Evolutionary conservation across 2,329 filamentous ascomycete species (phyloP), one percentile per base, ranked within the genome.

Genomic region (Hymenoscyphus salicellus): DNA sequence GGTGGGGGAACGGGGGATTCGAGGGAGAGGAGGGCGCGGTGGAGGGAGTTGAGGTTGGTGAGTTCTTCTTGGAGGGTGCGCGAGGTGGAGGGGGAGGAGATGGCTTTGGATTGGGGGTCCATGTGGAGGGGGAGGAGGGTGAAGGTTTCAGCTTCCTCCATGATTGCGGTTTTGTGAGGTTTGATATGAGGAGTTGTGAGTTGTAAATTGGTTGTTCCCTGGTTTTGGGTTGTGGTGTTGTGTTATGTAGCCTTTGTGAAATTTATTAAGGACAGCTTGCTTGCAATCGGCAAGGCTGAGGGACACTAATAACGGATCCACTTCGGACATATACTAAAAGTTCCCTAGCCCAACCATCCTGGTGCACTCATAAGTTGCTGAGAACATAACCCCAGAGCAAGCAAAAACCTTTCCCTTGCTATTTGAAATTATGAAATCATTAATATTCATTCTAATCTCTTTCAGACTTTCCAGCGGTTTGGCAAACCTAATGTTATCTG

Each of bases 101-200:
- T 83, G 72, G 88, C 82, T 81, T 97, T 96, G 74, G 89, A 89
- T 70, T 87, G 78, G n/a, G 91, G 86, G 81, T 97, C 90, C 77
- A 98, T 85, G 68, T 86, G 82, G 61, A 99, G 82, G 43, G 92
- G 91, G 75, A 96, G 88, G 72, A 92, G 86, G 71, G 88, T 91
- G 84, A 94, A 98, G 72, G 88, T 88, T 66, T 90, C 88, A 70
- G 83, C 78, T 74, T 86, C 82, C n/a, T 83, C 80, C 84, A 86
- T 86, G 62, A 46, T 41, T 41, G 49, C 60, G 60, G 38, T 7
- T 58, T 55, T 52, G 23, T 17, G 55, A 16, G 20, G 32, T 30
- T 14, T 30, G 28, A 30, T n/a, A n/a, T 56, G 30, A 55, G 28
- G 60, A 26, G 32, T 55, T 41, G 30, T 36, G 23, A 26, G 2